Conservation (phyloP, 148 eudicot species). For the Rhododendron henanense region DNA sequence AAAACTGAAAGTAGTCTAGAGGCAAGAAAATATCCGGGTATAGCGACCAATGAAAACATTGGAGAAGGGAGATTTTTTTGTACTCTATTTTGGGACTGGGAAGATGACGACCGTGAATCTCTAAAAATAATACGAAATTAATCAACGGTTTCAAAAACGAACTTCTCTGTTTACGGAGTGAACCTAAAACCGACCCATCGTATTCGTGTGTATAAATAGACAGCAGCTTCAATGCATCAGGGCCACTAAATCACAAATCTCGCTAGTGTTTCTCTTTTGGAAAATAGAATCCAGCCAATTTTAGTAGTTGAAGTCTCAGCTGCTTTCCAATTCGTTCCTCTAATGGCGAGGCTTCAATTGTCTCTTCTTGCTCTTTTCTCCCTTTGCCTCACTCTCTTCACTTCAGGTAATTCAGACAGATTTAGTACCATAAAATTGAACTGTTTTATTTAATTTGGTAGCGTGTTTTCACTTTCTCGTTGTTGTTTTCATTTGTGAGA, state of each 20-base stretch:
- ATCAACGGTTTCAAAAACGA: no score
- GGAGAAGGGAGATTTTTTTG: not conserved
- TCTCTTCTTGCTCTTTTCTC: constrained; percentile 6
- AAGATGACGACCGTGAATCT: not conserved
- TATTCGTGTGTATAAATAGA: not conserved
- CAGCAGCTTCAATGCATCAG: not conserved
- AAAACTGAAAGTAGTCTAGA: not conserved
- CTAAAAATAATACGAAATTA: not conserved
- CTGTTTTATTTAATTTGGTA: no score
- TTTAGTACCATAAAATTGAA: no score
- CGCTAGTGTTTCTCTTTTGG: no score
- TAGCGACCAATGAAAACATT: no score
- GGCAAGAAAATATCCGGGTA: not conserved
- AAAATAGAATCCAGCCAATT: not conserved
- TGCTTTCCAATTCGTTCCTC: not conserved
- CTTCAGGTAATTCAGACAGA: not conserved
- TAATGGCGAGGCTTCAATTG: constrained; percentile 10
- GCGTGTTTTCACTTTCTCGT: no score
- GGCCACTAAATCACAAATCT: not conserved
- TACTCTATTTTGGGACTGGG: not conserved
- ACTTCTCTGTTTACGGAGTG: no score
- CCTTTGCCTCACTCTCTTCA: not conserved
- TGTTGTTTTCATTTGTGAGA: no score
- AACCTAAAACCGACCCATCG: no score
- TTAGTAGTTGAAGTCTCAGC: not conserved